Base-by-base conservation (phyloP, 352 stramenopile species). In the Plasmopara muralis region DNA sequence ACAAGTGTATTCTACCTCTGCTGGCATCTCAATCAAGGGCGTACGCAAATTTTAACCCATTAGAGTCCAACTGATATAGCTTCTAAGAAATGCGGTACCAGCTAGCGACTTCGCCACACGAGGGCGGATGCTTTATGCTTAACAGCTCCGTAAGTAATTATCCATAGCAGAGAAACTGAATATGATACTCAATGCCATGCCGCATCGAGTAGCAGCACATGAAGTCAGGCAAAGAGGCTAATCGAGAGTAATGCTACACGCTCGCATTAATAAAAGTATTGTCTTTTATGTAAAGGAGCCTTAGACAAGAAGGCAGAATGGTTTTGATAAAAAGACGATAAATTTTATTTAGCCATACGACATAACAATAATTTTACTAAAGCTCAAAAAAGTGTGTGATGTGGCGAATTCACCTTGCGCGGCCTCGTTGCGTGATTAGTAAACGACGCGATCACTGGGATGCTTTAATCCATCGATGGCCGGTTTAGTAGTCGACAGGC, bases 161-260 rank as follows among this genome's bases (percentile, higher is more conserved):
- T 10, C 37, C 38, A 64, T 5, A n/a, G 48, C 20, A 16, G 46
- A 25, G 6, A 15, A 37, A 43, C 9, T 13, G 47, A 18, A 10
- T 20, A 43, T 25, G 31, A 53, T 12, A 30, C 37, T 43, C 14
- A 14, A 14, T 53, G 47, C 20, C 48, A 39, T 20, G 35, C 31
- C 10, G 31, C 31, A 12, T 12, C 10, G 25, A 41, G 35, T 16
- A 50, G 56, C n/a, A 34, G 12, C 16, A 31, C 43, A 12, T 42
- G 67, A 81, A 13, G 64, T 85, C 16, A 41, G 86, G 37, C 62
- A 74, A n/a, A 64, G 78, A 49, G 87, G 76, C 51, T 43, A 87
- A 31, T 86, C 76, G 2, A 55, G 61, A 51, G 74, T 86, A 37
- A 78, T 72, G 10, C 45, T 89, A 10, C 81, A 82, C 38, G 55